These are phyloP conservation scores for Fusarium ambrosium DNA, from an alignment of 2,329 filamentous ascomycete genomes.

Conservation along the genomic window DNA sequence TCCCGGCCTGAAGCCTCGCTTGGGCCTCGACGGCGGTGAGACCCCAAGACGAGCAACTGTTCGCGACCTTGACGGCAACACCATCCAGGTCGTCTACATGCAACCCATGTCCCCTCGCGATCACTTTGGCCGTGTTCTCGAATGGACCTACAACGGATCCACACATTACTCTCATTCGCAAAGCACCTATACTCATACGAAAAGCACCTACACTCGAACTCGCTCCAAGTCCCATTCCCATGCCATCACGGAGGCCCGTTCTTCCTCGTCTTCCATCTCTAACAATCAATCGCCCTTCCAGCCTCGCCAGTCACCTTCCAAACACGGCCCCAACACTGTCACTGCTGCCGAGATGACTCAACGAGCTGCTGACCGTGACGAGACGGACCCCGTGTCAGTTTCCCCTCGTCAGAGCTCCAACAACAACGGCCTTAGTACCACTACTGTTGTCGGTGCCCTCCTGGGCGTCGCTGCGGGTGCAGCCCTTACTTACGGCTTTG, in stretches of 20 bases:
- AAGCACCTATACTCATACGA: not conserved
- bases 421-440: conserved; percentile 64
- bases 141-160: conserved; percentile 64
- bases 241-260: conserved; percentile 34
- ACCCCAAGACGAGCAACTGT: conserved; percentile 65
- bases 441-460: conserved; percentile 79
- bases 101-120: conserved; percentile 49
- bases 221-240: conserved; percentile 44
- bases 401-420: conserved; percentile 54
- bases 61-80: conserved; percentile 86
- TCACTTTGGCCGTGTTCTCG: conserved; percentile 60
- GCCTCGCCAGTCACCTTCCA: conserved; percentile 33
- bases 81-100: conserved; percentile 79
- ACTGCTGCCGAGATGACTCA: conserved; percentile 43
- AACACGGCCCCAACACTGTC: conserved; percentile 40
- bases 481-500: conserved; percentile 77
- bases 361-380: conserved; percentile 35
- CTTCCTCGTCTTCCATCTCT: conserved; percentile 40
- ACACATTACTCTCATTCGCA: conserved; percentile 24
- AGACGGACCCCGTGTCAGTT: conserved; percentile 38
- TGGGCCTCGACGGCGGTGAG: conserved; percentile 51
- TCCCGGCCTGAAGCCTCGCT: conserved; percentile 45
- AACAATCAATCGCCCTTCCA: conserved; percentile 39
- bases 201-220: conserved; percentile 22
- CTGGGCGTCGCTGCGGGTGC: conserved; percentile 81